phyloP scores from a whole-genome alignment of 768 basidiomycete genomes.

The Serpula lacrymans region DNA sequence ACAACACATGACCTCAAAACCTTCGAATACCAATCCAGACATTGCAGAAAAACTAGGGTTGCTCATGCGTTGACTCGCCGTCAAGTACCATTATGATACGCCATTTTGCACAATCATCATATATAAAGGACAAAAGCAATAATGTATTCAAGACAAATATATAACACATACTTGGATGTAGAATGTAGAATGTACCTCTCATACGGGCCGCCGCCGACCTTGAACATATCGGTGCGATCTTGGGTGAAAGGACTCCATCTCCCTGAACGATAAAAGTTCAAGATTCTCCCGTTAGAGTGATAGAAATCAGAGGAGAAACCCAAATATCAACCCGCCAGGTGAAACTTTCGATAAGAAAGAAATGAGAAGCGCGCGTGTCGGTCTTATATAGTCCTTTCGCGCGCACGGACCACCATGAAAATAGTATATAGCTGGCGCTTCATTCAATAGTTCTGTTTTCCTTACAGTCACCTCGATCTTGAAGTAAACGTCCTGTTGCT shows the following conservation, averaged over 20 bases:
- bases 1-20: too few species aligned
- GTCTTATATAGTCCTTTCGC: slow-evolving; percentile 18
- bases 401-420: slow-evolving; percentile 52
- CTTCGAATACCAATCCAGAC: too few species aligned
- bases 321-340: slow-evolving; percentile 77
- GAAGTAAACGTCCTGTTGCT: slow-evolving; percentile 27
- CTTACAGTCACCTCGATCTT: slow-evolving; percentile 42
- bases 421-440: slow-evolving; percentile 19
- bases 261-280: slow-evolving; percentile 56
- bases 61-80: too few species aligned
- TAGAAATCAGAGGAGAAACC: slow-evolving; percentile 36
- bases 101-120: too few species aligned
- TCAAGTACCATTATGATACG: too few species aligned
- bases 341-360: slow-evolving; percentile 57
- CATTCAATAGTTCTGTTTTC: slow-evolving; percentile 8
- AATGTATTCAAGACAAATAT: too few species aligned
- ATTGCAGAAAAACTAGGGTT: too few species aligned
- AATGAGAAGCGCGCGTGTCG: background rate
- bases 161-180: background rate
- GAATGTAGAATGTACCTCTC: slow-evolving; percentile 39
- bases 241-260: slow-evolving; percentile 60
- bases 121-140: too few species aligned
- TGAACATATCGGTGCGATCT: slow-evolving; percentile 53
- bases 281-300: slow-evolving; percentile 39
- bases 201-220: slow-evolving; percentile 65